Evolutionary conservation across 495 filamentous ascomycete species (phyloP).

Genomic region (Xylaria nigripes): DNA sequence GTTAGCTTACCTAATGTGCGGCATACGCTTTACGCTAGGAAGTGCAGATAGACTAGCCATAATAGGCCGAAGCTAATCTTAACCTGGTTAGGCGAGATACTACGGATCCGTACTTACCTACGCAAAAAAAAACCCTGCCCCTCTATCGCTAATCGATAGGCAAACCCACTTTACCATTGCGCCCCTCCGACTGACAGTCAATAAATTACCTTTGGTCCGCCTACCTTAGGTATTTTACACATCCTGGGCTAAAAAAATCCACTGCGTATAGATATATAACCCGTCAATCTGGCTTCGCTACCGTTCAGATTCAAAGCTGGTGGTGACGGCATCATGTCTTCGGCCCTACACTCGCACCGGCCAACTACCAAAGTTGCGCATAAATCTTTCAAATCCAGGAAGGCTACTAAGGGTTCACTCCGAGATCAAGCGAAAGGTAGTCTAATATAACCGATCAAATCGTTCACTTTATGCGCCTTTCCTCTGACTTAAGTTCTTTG

Average conservation of each 20-base stretch:
- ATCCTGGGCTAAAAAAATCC: background rate
- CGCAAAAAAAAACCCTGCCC: slow-evolving; percentile 11
- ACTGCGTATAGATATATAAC: background rate
- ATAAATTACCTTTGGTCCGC: too few species aligned
- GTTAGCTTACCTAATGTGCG: too few species aligned
- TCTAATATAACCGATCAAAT: background rate
- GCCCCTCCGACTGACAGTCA: slow-evolving; percentile 9
- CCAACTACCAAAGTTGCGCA: slow-evolving; percentile 77
- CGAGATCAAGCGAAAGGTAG: slow-evolving; percentile 77
- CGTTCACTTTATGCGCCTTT: background rate
- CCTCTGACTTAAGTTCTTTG: slow-evolving; percentile 9
- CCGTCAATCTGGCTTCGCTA: slow-evolving; percentile 53
- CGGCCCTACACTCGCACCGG: slow-evolving; percentile 71
- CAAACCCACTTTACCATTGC: slow-evolving; percentile 10
- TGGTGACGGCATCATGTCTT: slow-evolving; percentile 56
- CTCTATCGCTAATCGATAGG: slow-evolving; percentile 18
- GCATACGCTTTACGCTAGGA: too few species aligned
- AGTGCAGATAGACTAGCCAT: too few species aligned
- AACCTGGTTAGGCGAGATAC: background rate
- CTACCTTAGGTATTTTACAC: background rate
- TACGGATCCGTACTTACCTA: too few species aligned
- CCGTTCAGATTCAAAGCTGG: slow-evolving; percentile 85
- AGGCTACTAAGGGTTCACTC: slow-evolving; percentile 78
- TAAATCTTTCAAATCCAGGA: slow-evolving; percentile 85
- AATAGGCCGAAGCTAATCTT: too few species aligned